phyloP scores from a whole-genome alignment of 2,329 filamentous ascomycete genomes.

The Didymella pinodella region DNA sequence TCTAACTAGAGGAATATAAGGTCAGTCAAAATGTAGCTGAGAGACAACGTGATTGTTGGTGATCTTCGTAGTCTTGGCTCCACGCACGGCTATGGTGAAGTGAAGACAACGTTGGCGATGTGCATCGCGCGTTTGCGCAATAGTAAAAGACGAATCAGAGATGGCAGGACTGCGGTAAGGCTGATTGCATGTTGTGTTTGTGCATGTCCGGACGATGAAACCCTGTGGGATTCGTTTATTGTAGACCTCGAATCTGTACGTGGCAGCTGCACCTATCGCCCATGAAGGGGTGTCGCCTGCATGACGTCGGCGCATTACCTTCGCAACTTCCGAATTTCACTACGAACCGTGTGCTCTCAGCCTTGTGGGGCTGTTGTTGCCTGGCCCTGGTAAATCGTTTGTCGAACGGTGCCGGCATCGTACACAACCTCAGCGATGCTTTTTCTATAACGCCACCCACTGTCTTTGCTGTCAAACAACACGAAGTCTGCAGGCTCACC shows the following conservation, averaged over 20 bases:
- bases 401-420: constrained; percentile 48
- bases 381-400: constrained; percentile 42
- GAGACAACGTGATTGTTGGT: neutral
- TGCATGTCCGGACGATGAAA: constrained; percentile 7
- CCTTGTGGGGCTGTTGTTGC: neutral
- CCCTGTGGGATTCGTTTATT: constrained; percentile 11
- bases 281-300: neutral
- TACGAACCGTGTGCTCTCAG: neutral
- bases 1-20: neutral
- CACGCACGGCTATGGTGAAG: constrained; percentile 11
- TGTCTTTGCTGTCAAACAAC: constrained; percentile 50
- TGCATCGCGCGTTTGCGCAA: neutral
- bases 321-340: neutral
- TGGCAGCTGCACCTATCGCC: constrained; percentile 4
- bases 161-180: constrained; percentile 4
- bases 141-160: neutral
- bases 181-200: constrained; percentile 4
- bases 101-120: constrained; percentile 11
- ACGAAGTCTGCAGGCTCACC: constrained; percentile 56
- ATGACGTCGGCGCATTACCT: neutral
- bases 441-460: constrained; percentile 53
- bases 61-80: constrained; percentile 3
- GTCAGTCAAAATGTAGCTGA: neutral
- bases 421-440: constrained; percentile 57
- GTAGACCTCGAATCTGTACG: constrained; percentile 5